Evolutionary conservation across 345 rosid species (phyloP).

Genomic region (Euphorbia peplus): DNA sequence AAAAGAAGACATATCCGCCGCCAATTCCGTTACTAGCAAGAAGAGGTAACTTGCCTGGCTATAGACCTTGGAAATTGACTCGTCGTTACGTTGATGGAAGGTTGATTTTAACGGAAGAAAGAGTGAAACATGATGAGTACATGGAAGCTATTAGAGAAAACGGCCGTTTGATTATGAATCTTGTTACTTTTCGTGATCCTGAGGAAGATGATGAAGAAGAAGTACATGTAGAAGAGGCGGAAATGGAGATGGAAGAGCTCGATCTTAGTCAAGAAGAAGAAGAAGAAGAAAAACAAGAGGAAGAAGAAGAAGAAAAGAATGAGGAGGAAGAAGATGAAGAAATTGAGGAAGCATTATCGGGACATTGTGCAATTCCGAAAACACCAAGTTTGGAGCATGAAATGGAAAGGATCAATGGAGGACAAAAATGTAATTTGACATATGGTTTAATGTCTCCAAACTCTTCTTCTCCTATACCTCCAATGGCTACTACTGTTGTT

Average conservation of each 20-base stretch:
- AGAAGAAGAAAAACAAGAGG: constrained; percentile 2
- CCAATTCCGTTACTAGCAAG: constrained; percentile 40
- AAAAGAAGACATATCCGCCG: constrained; percentile 39
- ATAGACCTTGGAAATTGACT: constrained; percentile 42
- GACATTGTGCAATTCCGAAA: too few relatives aligned
- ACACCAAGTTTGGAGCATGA: constrained; percentile 2
- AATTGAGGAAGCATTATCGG: background rate
- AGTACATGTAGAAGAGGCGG: constrained; percentile 9
- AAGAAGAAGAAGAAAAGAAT: constrained; percentile 16
- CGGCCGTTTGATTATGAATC: constrained; percentile 42
- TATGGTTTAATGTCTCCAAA: background rate
- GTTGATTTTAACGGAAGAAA: constrained; percentile 42
- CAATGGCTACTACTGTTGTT: constrained; percentile 8
- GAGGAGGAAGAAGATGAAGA: background rate
- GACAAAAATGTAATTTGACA: background rate
- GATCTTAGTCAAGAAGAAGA: constrained; percentile 10
- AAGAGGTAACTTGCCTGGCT: constrained; percentile 36
- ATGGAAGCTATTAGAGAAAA: constrained; percentile 39
- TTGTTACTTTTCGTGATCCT: constrained; percentile 35
- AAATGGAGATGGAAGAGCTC: constrained; percentile 2
- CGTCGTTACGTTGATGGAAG: constrained; percentile 43
- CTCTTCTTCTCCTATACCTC: background rate
- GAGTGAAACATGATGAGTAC: constrained; percentile 42
- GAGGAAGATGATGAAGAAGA: background rate
- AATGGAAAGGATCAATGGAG: constrained; percentile 12